Base-by-base conservation (phyloP, 2,329 filamentous ascomycete species). In the Lachnellula willkommii region DNA sequence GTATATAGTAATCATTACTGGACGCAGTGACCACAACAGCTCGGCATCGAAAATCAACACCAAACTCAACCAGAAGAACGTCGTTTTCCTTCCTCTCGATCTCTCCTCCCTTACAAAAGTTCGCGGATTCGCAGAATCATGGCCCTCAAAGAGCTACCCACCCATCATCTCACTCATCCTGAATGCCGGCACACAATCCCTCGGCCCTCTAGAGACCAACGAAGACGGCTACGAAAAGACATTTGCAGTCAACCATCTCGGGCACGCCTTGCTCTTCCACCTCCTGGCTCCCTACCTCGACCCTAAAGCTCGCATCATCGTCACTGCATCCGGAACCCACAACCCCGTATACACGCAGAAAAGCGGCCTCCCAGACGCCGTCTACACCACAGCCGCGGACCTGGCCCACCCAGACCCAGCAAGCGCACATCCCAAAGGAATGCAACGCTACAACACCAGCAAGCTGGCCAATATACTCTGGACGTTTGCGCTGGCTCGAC, bases 221-320 rank as follows among this genome's bases (percentile, higher is more conserved):
- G 56, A 51, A 0, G 74, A 79, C 20, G 74, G 74, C 7, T 63
- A 79, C 42, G 79, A 81, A 61, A 60, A 64, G 35, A 76, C 74
- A 6, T 82, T 82, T 60, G 76, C 69, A 4, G 70, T 79, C 59
- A 77, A 73, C 54, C 76, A 80, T 58, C 70, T 80, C 43, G 78
- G 78, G 5, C 76, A 81, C 60, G 73, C 77, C 14, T 65, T 80
- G 2, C 71, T 81, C 0, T 77, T 78, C 62, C 74, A 75, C 53
- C 71, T 80, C 3, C 70, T 20, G 20, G 82, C 3, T 66, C 72
- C 75, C 0, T 50, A 69, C 45, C 65, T 78, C 6, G 72, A 72
- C 3, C 49, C 62, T 0, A 65, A 72, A 5, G 73, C 73, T 2
- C 71, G 77, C 0, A 70, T 81, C 46, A 67, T 80, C 17, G 55